Evolutionary conservation across 441 rosid genomes (phyloP), one percentile per base, ranked within the genome.

Genomic region (Metrosideros polymorpha): DNA sequence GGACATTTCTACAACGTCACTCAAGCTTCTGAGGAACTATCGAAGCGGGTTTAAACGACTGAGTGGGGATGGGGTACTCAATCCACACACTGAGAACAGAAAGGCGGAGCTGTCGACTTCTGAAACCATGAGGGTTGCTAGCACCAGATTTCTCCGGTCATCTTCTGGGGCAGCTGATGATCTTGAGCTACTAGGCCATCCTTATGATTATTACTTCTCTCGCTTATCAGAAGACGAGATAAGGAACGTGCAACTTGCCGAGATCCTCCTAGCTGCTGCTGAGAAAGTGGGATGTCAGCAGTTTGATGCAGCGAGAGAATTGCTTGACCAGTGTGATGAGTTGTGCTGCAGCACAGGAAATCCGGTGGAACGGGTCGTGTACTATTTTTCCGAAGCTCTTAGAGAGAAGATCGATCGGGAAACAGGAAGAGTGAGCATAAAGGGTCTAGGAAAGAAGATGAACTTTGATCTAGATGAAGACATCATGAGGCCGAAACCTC

Each of bases 21-120:
- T 92, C 39, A 89, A 89, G 85, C 88, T 93, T 43, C 89, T 93
- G 6, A 90, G 71, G 84, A 91, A 83, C 75, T 88, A 90, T 50
- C 88, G 90, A 14, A 87, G 49, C 19, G 86, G 91, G 54, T 19
- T 89, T 86, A 87, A 86, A 83, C 77, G 89, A 51, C 83, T 88
- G 82, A 66, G 77, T 1, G 77, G 45, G 1, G n/a, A 66, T 19
- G 77, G 77, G 45, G 2, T 66, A 35, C 77, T 66, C 45, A 66
- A 66, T 66, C 2, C 7, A 1, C 22, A 35, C 77, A 66, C 77
- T 19, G 77, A 0, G 77, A 66, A 22, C 14, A 35, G 5, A 1
- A 66, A 22, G 77, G 45, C 77, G 0, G 2, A 66, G 77, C 77
- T 84, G 59, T 89, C 89, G 9, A 43, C 91, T 15, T 51, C 47